phyloP scores from a whole-genome alignment of 2,329 filamentous ascomycete genomes.

The Hirsutella rhossiliensis region DNA sequence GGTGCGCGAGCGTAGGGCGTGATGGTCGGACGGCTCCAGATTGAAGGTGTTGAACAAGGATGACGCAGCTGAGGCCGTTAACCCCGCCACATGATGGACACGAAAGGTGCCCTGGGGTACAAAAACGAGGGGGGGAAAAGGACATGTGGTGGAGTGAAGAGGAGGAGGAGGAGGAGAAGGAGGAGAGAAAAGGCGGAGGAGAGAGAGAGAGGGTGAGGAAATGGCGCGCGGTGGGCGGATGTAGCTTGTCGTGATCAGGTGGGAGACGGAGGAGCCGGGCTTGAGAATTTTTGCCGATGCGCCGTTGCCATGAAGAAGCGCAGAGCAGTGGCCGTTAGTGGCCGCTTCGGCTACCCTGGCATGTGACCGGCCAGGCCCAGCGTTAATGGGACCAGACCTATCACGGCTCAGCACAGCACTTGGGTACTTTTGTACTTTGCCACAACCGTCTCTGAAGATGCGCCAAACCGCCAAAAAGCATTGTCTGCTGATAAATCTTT shows the following conservation, averaged over 20 bases:
- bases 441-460: too few species aligned
- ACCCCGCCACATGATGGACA: constrained; percentile 42
- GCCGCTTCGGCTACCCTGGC: too few species aligned
- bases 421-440: too few species aligned
- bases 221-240: neutral
- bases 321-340: too few species aligned
- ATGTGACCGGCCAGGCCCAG: too few species aligned
- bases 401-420: too few species aligned
- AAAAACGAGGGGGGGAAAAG: constrained; percentile 2
- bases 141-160: neutral
- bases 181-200: constrained; percentile 1
- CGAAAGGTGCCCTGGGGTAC: constrained; percentile 2
- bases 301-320: neutral
- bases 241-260: neutral
- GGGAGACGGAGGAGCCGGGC: constrained; percentile 1
- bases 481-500: too few species aligned
- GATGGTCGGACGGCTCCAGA: constrained; percentile 42
- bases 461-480: too few species aligned
- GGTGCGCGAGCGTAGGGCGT: constrained; percentile 10
- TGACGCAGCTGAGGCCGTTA: constrained; percentile 42
- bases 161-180: constrained; percentile 3
- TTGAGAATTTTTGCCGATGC: constrained; percentile 4
- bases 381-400: too few species aligned
- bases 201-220: neutral
- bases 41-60: constrained; percentile 29